Evolutionary conservation across 179 eudicot genomes (phyloP).

Genomic region (Amaranthus tricolor): DNA sequence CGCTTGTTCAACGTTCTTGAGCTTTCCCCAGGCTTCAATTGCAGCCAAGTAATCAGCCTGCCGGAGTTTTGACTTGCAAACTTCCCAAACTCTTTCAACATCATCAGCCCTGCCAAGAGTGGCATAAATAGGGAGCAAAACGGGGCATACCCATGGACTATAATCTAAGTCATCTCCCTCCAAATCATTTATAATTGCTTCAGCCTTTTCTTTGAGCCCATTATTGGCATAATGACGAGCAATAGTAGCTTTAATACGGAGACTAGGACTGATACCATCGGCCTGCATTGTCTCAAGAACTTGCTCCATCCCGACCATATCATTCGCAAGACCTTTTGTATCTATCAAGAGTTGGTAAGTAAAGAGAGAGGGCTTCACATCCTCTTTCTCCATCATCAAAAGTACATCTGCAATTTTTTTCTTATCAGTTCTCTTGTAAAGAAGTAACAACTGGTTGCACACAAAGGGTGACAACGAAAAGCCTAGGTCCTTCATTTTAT

Average conservation of each 20-base stretch:
- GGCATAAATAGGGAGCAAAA: slow-evolving; percentile 63
- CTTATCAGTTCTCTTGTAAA: slow-evolving; percentile 66
- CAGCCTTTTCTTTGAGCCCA: slow-evolving; percentile 72
- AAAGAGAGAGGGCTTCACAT: slow-evolving; percentile 56
- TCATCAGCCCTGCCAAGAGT: slow-evolving; percentile 64
- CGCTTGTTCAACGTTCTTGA: slow-evolving; percentile 62
- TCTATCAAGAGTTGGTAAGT: slow-evolving; percentile 77
- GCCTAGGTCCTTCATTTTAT: slow-evolving; percentile 69
- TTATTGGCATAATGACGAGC: slow-evolving; percentile 58
- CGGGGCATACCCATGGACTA: slow-evolving; percentile 33
- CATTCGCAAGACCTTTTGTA: slow-evolving; percentile 64
- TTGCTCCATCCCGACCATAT: slow-evolving; percentile 78
- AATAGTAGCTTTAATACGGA: slow-evolving; percentile 32
- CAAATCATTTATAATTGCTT: slow-evolving; percentile 59
- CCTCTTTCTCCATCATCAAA: slow-evolving; percentile 73
- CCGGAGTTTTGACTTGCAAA: slow-evolving; percentile 43
- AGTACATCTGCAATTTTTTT: slow-evolving; percentile 80
- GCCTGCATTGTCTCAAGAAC: slow-evolving; percentile 80
- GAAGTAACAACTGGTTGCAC: slow-evolving; percentile 73
- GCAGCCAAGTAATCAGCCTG: slow-evolving; percentile 52
- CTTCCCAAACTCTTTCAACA: slow-evolving; percentile 69
- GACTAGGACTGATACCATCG: slow-evolving; percentile 56
- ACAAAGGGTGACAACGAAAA: slow-evolving; percentile 49
- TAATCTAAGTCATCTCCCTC: slow-evolving; percentile 46
- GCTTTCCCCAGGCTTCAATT: slow-evolving; percentile 73